Percentiles rank a stretch among this genome's conserved stretches.
Evolutionary conservation across 176 grass and related monocot species (phyloP).

Genomic region (Aegilops speltoides): DNA sequence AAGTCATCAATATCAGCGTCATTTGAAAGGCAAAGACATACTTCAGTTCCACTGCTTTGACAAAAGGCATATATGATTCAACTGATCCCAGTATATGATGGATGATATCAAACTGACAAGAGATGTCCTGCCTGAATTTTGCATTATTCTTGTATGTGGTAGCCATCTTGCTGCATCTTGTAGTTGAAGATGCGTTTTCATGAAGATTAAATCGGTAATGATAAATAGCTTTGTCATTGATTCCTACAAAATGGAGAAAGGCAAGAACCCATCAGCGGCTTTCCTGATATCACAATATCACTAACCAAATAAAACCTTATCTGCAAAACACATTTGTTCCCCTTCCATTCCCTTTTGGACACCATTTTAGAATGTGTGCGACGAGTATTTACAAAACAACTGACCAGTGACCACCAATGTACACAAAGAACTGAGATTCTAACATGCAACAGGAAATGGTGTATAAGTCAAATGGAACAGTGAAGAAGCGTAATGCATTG

Average conservation of each 20-base stretch:
- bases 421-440: background rate
- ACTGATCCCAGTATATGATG: background rate
- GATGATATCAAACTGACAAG: conserved; percentile 24
- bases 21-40: conserved; percentile 53
- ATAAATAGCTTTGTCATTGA: conserved; percentile 53
- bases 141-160: conserved; percentile 53
- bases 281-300: background rate
- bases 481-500: background rate
- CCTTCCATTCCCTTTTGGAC: background rate
- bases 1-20: conserved; percentile 51
- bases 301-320: conserved; percentile 4
- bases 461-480: background rate
- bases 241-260: conserved; percentile 38
- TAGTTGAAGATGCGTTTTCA: conserved; percentile 49
- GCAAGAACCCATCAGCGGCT: background rate
- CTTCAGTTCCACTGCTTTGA: conserved; percentile 70
- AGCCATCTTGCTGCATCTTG: conserved; percentile 56
- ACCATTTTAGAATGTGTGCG: background rate
- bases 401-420: background rate
- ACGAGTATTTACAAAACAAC: background rate
- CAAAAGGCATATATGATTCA: conserved; percentile 9
- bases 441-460: background rate
- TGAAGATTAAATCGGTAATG: conserved; percentile 54
- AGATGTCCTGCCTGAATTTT: conserved; percentile 57
- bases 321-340: background rate